Evolutionary conservation across 106 monocot species (phyloP).

Genomic region (Dioscorea dumetorum): DNA sequence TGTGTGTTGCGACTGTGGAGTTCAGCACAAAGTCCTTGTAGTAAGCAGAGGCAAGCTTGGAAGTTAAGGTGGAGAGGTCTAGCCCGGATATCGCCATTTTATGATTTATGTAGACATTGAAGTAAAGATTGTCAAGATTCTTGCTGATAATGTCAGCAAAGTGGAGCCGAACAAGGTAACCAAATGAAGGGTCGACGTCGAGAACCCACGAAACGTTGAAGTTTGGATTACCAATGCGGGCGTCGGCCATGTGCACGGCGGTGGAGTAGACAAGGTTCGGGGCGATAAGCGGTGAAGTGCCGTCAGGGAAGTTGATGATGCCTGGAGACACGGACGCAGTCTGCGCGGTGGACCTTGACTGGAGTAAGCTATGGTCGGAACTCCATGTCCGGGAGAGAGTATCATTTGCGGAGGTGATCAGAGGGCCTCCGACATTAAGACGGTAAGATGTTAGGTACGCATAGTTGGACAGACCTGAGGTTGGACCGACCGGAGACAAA

Average conservation of each 20-base stretch:
- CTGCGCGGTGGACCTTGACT: conserved; percentile 26
- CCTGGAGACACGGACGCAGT: conserved; percentile 4
- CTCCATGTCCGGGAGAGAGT: conserved; percentile 57
- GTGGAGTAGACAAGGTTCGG: conserved; percentile 32
- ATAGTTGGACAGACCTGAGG: conserved; percentile 23
- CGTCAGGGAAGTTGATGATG: conserved; percentile 12
- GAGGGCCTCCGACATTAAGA: conserved; percentile 68
- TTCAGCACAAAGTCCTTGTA: conserved; percentile 31
- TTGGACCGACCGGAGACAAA: conserved; percentile 28
- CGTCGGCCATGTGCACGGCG: conserved; percentile 21
- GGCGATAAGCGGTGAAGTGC: conserved; percentile 7
- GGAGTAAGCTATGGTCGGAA: conserved; percentile 19
- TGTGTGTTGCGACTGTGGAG: conserved; percentile 6
- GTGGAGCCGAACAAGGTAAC: conserved; percentile 31
- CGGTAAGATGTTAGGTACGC: conserved; percentile 62
- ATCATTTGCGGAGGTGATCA: conserved; percentile 57
- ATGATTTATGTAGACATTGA: conserved; percentile 37
- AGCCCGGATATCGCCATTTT: conserved; percentile 17
- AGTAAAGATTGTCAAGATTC: conserved; percentile 28
- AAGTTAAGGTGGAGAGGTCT: conserved; percentile 23
- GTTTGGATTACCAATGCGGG: conserved; percentile 9
- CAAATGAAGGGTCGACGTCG: conserved; percentile 27
- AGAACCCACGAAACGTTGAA: conserved; percentile 31
- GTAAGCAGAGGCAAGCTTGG: conserved; percentile 13
- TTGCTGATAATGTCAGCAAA: conserved; percentile 47